Base-by-base conservation (phyloP, 768 basidiomycete genomes). In the Russula compacta region DNA sequence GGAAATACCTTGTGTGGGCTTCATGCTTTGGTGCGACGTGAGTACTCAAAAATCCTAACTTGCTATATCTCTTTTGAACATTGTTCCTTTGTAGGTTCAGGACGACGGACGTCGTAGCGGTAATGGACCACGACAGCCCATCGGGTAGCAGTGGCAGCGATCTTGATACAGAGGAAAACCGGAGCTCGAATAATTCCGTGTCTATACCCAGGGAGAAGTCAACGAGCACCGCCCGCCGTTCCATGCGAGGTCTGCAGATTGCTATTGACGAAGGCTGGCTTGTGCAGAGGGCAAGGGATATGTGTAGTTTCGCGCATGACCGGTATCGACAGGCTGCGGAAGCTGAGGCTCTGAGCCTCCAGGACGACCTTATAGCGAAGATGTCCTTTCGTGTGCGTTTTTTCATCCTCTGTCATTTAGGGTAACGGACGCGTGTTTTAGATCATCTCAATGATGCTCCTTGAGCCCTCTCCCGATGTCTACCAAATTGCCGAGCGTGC, bases 241-340 rank as follows among this genome's bases (percentile, higher is more conserved):
- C 85, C 3, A 86, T 88, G 77, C 81, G 81, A 21, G 86, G 86
- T 4, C 73, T 86, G 39, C 86, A 88, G 68, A 70, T 78, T 17
- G 86, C 85, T 1, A 78, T 87, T 19, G 72, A 81, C 1, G 86
- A 88, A 69, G 87, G 87, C 1, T 89, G 86, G 86, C 75, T 89
- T 10, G 81, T 85, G 6, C 84, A 86, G 59, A 75, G 84, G 52
- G 86, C 84, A 4, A 75, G 86, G 39, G 86, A 88, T 66, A 86
- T 87, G 85, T 87, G 85, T 71, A 84, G 81, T 66, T 87, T 87
- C 71, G 76, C 84, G 4, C 86, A 89, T 70, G 86, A 88, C 68
- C 76, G 86, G 48, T 89, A 87, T 71, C 79, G 86, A 9, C 86
- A 87, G 70, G 86, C 86, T 10, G 85, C 83, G 9, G 81, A 84